phyloP scores from a whole-genome alignment of 805 yeast genomes.

The Candida railenensis region DNA sequence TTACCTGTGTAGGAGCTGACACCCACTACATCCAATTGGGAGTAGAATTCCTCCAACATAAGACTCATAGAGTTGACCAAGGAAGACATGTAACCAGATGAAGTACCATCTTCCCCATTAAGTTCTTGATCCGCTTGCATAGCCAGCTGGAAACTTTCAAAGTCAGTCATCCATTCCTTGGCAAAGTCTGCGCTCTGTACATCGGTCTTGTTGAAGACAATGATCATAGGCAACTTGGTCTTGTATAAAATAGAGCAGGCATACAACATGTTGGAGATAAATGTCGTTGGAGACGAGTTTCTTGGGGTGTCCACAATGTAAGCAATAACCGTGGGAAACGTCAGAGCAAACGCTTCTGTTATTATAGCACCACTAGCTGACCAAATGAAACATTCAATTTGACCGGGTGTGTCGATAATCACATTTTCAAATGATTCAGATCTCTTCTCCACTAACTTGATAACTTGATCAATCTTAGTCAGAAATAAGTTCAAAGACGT shows the following conservation, averaged over 20 bases:
- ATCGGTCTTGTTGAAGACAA: constrained; percentile 95
- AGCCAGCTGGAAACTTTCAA: constrained; percentile 85
- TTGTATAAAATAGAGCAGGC: constrained; percentile 97
- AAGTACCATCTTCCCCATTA: constrained; percentile 57
- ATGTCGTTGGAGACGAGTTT: constrained; percentile 90
- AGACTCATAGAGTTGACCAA: constrained; percentile 92
- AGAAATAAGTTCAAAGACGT: constrained; percentile 89
- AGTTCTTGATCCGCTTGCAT: constrained; percentile 64
- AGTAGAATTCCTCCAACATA: constrained; percentile 94
- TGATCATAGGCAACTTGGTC: constrained; percentile 93
- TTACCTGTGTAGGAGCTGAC: constrained; percentile 91
- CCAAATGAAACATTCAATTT: constrained; percentile 98
- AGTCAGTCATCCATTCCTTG: constrained; percentile 96
- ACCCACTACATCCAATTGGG: constrained; percentile 88
- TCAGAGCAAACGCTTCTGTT: constrained; percentile 93
- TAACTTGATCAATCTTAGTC: constrained; percentile 95
- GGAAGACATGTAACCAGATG: constrained; percentile 91
- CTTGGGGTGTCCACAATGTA: constrained; percentile 97
- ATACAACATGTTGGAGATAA: constrained; percentile 96
- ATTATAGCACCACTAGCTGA: constrained; percentile 95
- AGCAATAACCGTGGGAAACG: constrained; percentile 94
- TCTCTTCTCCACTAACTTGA: constrained; percentile 79
- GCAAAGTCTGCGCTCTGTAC: constrained; percentile 83
- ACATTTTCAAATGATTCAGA: constrained; percentile 58
- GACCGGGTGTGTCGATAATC: constrained; percentile 97